Base-by-base conservation (phyloP, 1,284 basidiomycete genomes). In the Naganishia cerealis region DNA sequence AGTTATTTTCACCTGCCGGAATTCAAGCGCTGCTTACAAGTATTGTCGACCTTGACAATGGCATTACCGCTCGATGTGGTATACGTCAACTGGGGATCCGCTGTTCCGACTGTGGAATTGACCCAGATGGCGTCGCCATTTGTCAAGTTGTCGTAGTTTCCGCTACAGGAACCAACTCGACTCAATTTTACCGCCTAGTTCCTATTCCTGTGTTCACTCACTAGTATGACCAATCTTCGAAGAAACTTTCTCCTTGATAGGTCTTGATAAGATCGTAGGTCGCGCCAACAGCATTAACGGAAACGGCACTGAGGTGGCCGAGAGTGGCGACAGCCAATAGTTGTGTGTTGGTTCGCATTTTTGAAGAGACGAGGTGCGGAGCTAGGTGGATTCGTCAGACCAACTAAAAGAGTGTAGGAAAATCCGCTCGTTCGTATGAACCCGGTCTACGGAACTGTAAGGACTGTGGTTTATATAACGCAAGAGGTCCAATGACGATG, bases 211-310 rank as follows among this genome's bases (percentile, higher is more conserved):
- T 93, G 1, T 81, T 72, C 59, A 75, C 82, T 18, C 83, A 84
- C 80, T 85, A 91, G 79, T 93, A 94, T 72, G 85, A 76, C 89
- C 89, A 94, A 59, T 87, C 87, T 75, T 89, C 81, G 73, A 93
- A 94, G 82, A 94, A 94, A 55, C 72, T 71, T 57, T 57, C 73
- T 0, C 86, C 86, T 13, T 82, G 75, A 73, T 85, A 86, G 58
- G 84, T 83, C 73, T 82, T 81, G 42, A 80, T 78, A 36, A 85
- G 71, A 54, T 81, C 76, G 75, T 87, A 87, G 10, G 69, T 65
- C 36, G 66, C 39, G 15, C 61, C 61, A 38, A 48, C 18, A 36
- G 61, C 50, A 18, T 46, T 50, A 3, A 48, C 57, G 29, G 29
- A 24, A 12, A 18, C 26, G 26, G 57, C 43, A 15, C 46, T 48